These are phyloP conservation scores for Lenwebbia sp. DNA, from an alignment of 345 rosid species.

Conservation along the genomic window DNA sequence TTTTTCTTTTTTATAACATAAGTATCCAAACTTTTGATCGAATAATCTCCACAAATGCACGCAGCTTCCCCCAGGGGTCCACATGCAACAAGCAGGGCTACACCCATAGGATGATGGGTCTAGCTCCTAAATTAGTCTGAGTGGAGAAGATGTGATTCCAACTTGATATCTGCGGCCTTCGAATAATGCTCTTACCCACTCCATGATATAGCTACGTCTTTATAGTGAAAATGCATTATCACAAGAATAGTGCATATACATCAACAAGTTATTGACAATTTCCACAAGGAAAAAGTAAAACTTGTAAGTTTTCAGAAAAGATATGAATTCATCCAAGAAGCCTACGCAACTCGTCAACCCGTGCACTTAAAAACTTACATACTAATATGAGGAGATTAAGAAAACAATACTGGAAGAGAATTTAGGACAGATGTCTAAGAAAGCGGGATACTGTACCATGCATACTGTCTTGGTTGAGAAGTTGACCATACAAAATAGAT, in stretches of 20 bases:
- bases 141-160: background rate
- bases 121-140: background rate
- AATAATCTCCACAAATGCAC: background rate
- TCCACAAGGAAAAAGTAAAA: background rate
- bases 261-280: background rate
- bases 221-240: background rate
- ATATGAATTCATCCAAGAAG: background rate
- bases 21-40: background rate
- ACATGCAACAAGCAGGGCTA: background rate
- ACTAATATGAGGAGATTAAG: background rate
- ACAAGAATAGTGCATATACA: background rate
- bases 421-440: background rate
- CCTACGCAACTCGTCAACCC: background rate
- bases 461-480: constrained; percentile 18
- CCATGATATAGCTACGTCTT: background rate
- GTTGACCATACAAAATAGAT: constrained; percentile 45
- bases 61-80: background rate
- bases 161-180: background rate
- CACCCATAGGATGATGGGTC: background rate
- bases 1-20: background rate
- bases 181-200: background rate
- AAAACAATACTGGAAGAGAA: background rate
- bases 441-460: constrained; percentile 25
- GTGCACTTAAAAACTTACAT: background rate
- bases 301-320: background rate